Evolutionary conservation across 805 yeast species (phyloP), one percentile per base, ranked within the genome.

Genomic region (Saccharomycopsis amapae): DNA sequence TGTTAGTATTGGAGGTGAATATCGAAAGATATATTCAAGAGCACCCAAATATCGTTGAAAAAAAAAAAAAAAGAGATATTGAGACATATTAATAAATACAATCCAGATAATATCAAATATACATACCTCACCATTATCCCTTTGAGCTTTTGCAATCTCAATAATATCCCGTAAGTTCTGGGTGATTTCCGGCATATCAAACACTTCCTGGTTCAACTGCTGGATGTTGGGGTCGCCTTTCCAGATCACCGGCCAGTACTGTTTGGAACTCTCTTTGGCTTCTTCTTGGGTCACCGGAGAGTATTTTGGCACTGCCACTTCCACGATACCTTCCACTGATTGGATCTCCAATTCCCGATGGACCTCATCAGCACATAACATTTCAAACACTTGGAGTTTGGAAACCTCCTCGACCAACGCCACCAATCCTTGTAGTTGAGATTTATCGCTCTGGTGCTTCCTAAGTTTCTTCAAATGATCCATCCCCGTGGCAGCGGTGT

Each of bases 231-330:
- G 94, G 57, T 89, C 87, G 0, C 97, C 97, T 54, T 88, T 80
- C 97, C 97, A 93, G 33, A 86, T 71, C 44, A 86, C 64, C 0
- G 97, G 97, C 98, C 97, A 90, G 53, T 72, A 75, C 15, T 65
- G 53, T 3, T 61, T 46, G 2, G 88, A 73, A 96, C 96, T 89
- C 35, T 67, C 65, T 1, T 62, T 48, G 19, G 82, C 73, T 13
- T 77, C 61, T n/a, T 81, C 87, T 53, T 81, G 84, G 3, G 86
- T 22, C 2, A 15, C 12, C 10, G 50, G 78, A 4, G 73, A 68
- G 46, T 68, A 69, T 22, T 56, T 56, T 0, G 97, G 93, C 1
- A 85, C 75, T 3, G 62, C 47, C 2, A 58, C 49, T 22, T 52
- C 34, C 7, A 49, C 56, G 4, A 63, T 17, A 10, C 7, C 48